phyloP scores from a whole-genome alignment of 768 basidiomycete genomes.

The Paxillus involutus region DNA sequence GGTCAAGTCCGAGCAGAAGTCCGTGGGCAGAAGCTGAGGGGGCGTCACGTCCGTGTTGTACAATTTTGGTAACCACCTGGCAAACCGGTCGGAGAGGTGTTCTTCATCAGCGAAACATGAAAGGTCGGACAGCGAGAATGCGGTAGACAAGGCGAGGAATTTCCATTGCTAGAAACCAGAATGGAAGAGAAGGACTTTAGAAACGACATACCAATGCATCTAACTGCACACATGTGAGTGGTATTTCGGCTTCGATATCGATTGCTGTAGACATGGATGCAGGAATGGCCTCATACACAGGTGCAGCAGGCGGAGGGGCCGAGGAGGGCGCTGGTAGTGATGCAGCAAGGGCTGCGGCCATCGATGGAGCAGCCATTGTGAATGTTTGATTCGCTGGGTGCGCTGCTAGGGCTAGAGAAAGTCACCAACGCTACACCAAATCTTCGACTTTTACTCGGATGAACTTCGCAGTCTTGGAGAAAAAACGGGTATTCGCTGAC shows the following conservation, averaged over 20 bases:
- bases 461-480: background rate
- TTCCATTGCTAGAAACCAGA: background rate
- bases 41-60: constrained; percentile 87
- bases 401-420: too few relatives aligned
- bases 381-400: background rate
- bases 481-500: constrained; percentile 13
- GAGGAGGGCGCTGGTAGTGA: constrained; percentile 65
- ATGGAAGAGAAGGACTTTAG: constrained; percentile 5
- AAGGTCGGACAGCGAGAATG: background rate
- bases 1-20: constrained; percentile 85
- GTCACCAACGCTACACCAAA: too few relatives aligned
- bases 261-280: constrained; percentile 91
- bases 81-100: constrained; percentile 1
- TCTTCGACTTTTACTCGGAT: background rate
- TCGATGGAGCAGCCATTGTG: constrained; percentile 73
- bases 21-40: constrained; percentile 76
- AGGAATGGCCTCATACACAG: constrained; percentile 84
- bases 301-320: constrained; percentile 58
- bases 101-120: constrained; percentile 15
- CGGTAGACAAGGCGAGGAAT: background rate
- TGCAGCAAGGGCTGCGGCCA: constrained; percentile 92
- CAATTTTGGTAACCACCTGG: constrained; percentile 90
- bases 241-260: constrained; percentile 90
- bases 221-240: constrained; percentile 75
- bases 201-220: constrained; percentile 73